phyloP scores from a whole-genome alignment of 768 basidiomycete genomes.

The Fomitopsis pulvina region DNA sequence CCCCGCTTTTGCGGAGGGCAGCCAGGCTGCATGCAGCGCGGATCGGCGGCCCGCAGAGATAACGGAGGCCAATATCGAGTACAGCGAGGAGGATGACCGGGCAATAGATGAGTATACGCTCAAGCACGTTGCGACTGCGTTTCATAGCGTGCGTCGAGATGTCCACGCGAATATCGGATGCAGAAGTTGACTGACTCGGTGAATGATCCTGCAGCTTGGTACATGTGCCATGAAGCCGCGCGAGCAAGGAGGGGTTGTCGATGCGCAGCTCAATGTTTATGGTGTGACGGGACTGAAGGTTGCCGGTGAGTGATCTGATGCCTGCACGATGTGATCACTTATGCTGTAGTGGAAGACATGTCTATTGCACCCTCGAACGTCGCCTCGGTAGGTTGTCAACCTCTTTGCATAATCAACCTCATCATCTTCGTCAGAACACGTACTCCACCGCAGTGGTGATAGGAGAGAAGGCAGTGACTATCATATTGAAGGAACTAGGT shows the following conservation, averaged over 20 bases:
- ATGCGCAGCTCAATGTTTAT: constrained; percentile 56
- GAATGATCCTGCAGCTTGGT: constrained; percentile 38
- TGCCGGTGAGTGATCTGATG: constrained; percentile 28
- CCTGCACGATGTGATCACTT: neutral
- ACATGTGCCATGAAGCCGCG: constrained; percentile 66
- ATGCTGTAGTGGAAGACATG: neutral
- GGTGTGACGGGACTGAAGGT: constrained; percentile 53
- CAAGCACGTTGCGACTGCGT: constrained; percentile 20
- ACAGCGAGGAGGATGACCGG: constrained; percentile 28
- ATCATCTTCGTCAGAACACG: constrained; percentile 8
- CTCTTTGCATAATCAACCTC: neutral
- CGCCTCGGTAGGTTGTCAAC: neutral
- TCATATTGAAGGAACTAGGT: constrained; percentile 8
- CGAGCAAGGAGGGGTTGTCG: constrained; percentile 53
- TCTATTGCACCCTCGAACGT: neutral
- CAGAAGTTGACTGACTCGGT: neutral
- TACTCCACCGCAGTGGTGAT: constrained; percentile 10
- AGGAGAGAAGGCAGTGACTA: constrained; percentile 11
- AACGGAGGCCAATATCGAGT: constrained; percentile 24
- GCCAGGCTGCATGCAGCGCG: constrained; percentile 22
- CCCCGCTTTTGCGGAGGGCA: constrained; percentile 26
- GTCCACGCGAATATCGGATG: neutral
- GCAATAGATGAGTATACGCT: constrained; percentile 26
- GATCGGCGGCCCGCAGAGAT: constrained; percentile 17
- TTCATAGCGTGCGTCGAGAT: constrained; percentile 31